Base-by-base conservation (phyloP, 1,284 basidiomycete genomes). In the Cryptococcus hybrid region DNA sequence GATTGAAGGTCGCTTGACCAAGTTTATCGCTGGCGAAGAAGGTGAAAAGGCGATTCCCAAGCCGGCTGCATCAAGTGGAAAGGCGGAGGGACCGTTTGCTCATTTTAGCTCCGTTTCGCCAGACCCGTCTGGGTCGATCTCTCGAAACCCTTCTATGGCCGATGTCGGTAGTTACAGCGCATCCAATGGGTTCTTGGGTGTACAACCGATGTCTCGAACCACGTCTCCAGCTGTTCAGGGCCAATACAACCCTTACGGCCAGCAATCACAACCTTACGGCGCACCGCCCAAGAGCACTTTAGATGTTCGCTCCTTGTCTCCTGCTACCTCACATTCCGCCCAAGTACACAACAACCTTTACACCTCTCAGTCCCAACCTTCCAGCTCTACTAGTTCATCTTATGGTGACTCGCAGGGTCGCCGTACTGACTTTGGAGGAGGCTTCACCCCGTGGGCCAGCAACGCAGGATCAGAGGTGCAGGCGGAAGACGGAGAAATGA, bases 71-170 rank as follows among this genome's bases (percentile, higher is more conserved):
- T 48, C 61, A 7, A 50, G 56, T 35, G 65, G 61, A 42, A 63
- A 59, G 53, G 34, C 83, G 62, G 80, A 84, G 9, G 95, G 94
- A 0, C 91, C 95, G 6, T 99, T 99, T 78, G 87, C 92, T 18
- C 92, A 93, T 69, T 98, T 90, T 78, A 93, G 89, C 67, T 87
- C 92, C 13, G 97, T 99, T 65, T 92, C 95, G 0, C 92, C 85
- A 1, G 84, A 84, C 47, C 84, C 88, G 7, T 90, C 88, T 7
- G 87, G 88, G 3, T 84, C 84, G 52, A 56, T 71, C 34, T 65
- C 71, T 8, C 62, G 75, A 11, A 60, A 61, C 8, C 49, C 64
- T 7, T 77, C 75, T 5, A 62, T 59, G 2, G 63, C 62, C 0
- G 74, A 76, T 47, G 47, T 70, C 24, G 13, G 15, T 13, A 42